Conservation (phyloP, 225 moss, liverwort and hornwort genomes). For the Physcomitrium patens region DNA sequence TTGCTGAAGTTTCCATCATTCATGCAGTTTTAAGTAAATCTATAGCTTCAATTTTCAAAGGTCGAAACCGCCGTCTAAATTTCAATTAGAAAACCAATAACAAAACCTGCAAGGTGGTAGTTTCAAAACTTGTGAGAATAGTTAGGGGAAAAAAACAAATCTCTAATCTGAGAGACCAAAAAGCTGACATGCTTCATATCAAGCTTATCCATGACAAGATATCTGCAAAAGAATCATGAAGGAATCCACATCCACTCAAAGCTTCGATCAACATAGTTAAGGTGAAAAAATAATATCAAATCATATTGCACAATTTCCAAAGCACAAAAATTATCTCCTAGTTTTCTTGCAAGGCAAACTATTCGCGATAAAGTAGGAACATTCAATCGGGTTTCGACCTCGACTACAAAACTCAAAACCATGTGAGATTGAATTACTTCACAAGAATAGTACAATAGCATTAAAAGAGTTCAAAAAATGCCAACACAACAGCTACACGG, state of each 20-base stretch:
- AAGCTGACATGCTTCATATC: neutral
- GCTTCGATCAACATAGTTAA: no score
- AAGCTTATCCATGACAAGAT: no score
- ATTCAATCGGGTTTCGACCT: no score
- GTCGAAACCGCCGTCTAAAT: neutral
- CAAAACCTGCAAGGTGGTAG: slow-evolving; percentile 24
- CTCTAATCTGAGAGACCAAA: neutral
- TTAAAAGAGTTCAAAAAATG: neutral
- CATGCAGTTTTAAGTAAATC: neutral
- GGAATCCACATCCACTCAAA: no score
- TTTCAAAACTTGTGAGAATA: neutral
- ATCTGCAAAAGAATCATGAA: no score
- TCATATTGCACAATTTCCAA: no score
- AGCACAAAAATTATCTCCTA: no score
- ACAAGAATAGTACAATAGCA: neutral
- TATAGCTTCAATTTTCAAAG: neutral
- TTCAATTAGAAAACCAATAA: neutral
- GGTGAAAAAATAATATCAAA: no score
- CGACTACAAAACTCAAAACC: neutral
- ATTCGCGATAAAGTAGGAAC: neutral
- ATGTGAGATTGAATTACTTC: neutral
- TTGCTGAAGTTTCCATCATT: slow-evolving; percentile 51
- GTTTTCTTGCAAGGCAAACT: neutral
- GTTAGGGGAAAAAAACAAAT: neutral
- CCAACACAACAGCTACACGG: neutral